Base-by-base conservation (phyloP, 2,329 filamentous ascomycete genomes). In the Aureobasidium pullulans region DNA sequence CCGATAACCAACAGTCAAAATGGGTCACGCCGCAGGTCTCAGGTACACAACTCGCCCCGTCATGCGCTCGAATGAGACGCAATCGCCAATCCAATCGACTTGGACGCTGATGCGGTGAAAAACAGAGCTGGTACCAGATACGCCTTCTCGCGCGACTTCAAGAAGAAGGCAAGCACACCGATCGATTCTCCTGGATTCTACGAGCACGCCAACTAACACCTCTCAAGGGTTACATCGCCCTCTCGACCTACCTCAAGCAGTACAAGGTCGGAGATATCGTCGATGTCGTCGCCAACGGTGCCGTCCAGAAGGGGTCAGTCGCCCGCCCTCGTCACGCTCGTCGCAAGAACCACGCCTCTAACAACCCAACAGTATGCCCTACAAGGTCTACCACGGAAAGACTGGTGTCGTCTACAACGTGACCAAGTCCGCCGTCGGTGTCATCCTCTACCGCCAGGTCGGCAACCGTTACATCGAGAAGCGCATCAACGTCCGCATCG, bases 361-460 rank as follows among this genome's bases (percentile, higher is more conserved):
- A 59, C 52, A 61, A 64, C 64, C 64, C 62, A 70, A 76, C 72
- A 91, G 90, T 84, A 94, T 96, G 90, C 92, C 93, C 73, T 91
- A 92, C 88, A 96, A 96, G 86, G 89, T 96, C 81, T 96, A 96
- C 88, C 92, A 97, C 85, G 94, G 93, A 75, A 97, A 97, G 89
- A 96, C 92, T 66, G 73, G 73, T 64, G 71, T 75, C 64, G 67
- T 75, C 71, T 74, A 74, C 89, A 99, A 99, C 84, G 94, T 99
- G 73, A 94, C 93, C 81, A 96, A 96, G 87, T 89, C 85, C 72
- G 89, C 94, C 68, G 91, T 99, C 76, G 94, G 94, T 74, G 89
- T 99, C 79, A 96, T 99, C 82, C 89, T 99, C 81, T 93, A 96
- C 89, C 96, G 96, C 87, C 90, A 95, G 80, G 94, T 99, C 77